Conservation (phyloP, 768 basidiomycete species). For the Strobilomyces echinocephalus region DNA sequence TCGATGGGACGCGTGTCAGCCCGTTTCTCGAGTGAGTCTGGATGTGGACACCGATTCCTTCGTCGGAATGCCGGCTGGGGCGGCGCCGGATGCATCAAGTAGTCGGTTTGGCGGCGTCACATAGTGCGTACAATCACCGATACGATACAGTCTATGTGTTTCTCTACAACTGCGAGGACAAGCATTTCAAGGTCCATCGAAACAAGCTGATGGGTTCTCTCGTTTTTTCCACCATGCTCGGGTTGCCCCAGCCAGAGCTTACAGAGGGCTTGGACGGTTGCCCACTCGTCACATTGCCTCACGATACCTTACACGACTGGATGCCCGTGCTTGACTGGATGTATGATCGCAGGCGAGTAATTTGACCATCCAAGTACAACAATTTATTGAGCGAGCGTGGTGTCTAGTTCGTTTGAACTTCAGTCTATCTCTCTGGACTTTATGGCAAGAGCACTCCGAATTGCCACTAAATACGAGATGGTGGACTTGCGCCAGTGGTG, state of each 20-base stretch:
- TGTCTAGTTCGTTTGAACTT: constrained; percentile 22
- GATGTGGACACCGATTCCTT: too few species aligned
- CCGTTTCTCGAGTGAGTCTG: not conserved
- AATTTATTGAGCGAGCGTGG: not conserved
- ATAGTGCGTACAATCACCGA: too few species aligned
- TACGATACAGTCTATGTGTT: too few species aligned
- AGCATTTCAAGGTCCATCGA: constrained; percentile 27
- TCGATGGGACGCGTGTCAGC: not conserved
- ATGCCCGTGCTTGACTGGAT: constrained; percentile 29
- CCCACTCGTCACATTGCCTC: constrained; percentile 26
- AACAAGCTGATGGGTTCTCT: constrained; percentile 16
- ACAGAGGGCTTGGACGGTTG: constrained; percentile 31
- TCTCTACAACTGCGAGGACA: too few species aligned
- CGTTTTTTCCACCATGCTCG: constrained; percentile 36
- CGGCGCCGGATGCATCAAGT: too few species aligned
- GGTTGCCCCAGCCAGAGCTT: constrained; percentile 29
- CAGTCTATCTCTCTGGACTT: constrained; percentile 21
- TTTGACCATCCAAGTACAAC: not conserved
- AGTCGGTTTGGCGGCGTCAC: too few species aligned
- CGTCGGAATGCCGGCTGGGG: too few species aligned
- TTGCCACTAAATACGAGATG: constrained; percentile 38
- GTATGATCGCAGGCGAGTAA: constrained; percentile 31
- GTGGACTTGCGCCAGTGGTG: constrained; percentile 25
- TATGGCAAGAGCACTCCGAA: constrained; percentile 27
- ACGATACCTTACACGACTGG: constrained; percentile 30